Conservation (phyloP, 148 eudicot species). For the Rhododendron ovatum region DNA sequence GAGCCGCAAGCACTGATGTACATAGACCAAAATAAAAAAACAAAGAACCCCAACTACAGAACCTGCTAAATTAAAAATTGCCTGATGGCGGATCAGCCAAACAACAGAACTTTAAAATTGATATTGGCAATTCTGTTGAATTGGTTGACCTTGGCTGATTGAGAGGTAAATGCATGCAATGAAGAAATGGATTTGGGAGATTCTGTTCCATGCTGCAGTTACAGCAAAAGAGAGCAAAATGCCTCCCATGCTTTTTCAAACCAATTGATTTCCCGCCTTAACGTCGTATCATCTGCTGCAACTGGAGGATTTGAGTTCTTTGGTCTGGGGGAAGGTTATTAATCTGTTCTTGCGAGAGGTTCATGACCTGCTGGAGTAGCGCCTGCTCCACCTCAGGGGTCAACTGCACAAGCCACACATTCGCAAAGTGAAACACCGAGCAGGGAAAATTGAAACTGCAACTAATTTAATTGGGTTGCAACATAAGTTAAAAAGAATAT, state of each 20-base stretch:
- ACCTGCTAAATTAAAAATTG: neutral
- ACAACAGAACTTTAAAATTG: neutral
- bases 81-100: neutral
- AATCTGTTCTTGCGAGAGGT: conserved; percentile 82
- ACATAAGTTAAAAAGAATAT: no score
- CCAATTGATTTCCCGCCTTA: conserved; percentile 14
- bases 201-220: neutral
- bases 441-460: neutral
- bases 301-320: conserved; percentile 77
- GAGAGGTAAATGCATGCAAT: neutral
- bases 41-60: neutral
- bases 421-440: neutral
- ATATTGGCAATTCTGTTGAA: neutral
- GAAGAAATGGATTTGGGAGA: neutral
- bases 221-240: neutral
- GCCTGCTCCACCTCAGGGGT: conserved; percentile 75
- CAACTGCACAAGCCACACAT: conserved; percentile 39
- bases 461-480: neutral
- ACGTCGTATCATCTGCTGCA: conserved; percentile 84
- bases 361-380: conserved; percentile 85
- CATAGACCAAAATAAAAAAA: neutral
- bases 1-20: neutral
- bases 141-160: neutral
- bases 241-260: neutral
- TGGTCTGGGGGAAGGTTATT: conserved; percentile 74